phyloP scores from a whole-genome alignment of 208 protist genomes.

The Crithidia sp. region DNA sequence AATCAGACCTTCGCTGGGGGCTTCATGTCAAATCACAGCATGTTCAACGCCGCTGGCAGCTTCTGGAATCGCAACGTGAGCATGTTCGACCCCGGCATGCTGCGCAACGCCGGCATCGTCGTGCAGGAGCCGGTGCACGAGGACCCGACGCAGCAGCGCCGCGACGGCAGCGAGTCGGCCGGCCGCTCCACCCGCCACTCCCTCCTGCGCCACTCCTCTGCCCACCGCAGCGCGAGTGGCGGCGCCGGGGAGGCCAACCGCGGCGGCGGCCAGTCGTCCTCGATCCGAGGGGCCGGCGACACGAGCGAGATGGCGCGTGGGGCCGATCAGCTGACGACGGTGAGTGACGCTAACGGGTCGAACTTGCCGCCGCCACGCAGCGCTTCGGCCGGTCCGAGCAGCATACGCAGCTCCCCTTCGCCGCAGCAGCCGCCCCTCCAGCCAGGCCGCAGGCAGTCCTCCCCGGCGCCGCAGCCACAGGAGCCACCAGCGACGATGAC shows the following conservation, averaged over 20 bases:
- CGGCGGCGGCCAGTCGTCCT: neutral
- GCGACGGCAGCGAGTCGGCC: conserved; percentile 11
- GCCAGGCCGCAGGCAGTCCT: neutral
- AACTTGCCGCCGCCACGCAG: too few species aligned
- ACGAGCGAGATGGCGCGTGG: too few species aligned
- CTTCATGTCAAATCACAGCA: conserved; percentile 28
- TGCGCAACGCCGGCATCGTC: conserved; percentile 32
- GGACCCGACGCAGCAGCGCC: conserved; percentile 6
- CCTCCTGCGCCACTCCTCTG: conserved; percentile 8
- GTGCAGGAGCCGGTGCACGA: conserved; percentile 35
- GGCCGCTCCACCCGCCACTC: conserved; percentile 10
- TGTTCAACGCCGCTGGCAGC: conserved; percentile 21
- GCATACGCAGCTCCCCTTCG: neutral
- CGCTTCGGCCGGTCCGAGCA: neutral
- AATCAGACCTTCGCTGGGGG: conserved; percentile 17
- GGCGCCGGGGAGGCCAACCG: neutral
- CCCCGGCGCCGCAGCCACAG: neutral
- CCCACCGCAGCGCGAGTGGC: neutral
- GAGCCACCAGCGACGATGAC: neutral
- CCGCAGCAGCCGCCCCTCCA: neutral
- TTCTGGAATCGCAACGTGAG: conserved; percentile 20
- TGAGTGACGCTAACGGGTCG: neutral
- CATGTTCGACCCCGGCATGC: conserved; percentile 22
- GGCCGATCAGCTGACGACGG: neutral
- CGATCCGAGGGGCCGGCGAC: too few species aligned